Percentiles rank a stretch among this genome's conserved stretches.
Conservation (phyloP, 2,329 filamentous ascomycete species). For the Sporothrix schenckii region DNA sequence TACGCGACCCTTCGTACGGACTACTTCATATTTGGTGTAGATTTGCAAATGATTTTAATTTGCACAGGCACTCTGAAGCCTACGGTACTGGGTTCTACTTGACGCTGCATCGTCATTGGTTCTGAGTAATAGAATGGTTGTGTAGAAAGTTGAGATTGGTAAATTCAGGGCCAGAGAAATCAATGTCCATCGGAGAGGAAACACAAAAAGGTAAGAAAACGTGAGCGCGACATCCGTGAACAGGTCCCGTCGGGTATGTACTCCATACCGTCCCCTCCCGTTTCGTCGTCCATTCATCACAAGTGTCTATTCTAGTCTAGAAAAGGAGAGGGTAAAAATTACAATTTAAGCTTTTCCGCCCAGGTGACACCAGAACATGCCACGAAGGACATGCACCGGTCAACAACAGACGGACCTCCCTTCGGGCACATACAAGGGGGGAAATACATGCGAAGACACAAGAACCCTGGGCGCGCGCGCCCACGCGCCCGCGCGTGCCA, state of each 20-base stretch:
- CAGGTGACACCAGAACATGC: not conserved
- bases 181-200: not conserved
- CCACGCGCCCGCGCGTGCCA: not conserved
- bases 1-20: not conserved
- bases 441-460: too few species aligned
- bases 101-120: not conserved
- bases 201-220: not conserved
- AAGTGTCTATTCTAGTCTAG: slow-evolving; percentile 14
- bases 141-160: not conserved
- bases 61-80: not conserved
- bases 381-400: not conserved
- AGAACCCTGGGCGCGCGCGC: too few species aligned
- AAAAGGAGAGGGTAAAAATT: not conserved
- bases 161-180: not conserved
- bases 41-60: not conserved
- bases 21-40: not conserved
- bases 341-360: not conserved
- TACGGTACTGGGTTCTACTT: not conserved
- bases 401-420: slow-evolving; percentile 18
- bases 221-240: not conserved
- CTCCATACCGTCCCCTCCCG: not conserved
- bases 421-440: not conserved
- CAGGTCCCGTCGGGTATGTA: slow-evolving; percentile 3
- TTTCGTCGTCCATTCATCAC: slow-evolving; percentile 1
- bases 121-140: not conserved